Base-by-base conservation (phyloP, 805 yeast species). In the Nakazawaea ernobii region DNA sequence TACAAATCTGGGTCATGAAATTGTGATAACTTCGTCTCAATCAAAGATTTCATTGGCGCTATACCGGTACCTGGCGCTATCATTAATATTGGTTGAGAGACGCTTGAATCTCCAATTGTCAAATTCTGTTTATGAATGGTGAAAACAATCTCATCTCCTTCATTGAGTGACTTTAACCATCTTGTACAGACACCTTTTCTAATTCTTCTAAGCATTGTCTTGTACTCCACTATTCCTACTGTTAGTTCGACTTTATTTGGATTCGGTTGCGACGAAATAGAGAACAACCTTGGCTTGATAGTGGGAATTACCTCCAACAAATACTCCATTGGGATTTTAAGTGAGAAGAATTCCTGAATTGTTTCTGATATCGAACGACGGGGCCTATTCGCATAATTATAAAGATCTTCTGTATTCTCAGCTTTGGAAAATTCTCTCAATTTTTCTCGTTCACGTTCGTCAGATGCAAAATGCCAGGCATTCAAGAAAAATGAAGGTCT, bases 61-160 rank as follows among this genome's bases (percentile, higher is more conserved):
- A 94, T 71, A 2, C 99, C 99, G 0, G 98, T 95, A 3, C 99
- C 99, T 0, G 99, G 95, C 1, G 92, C 84, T 4, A 92, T 73
- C 76, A 92, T 69, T 3, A 94, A 66, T 26, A 86, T 65, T 0
- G 96, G 86, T 2, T 51, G 59, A 4, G 59, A 52, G 2, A 42
- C 37, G 4, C 8, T 8, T 3, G 53, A 28, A 61, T 39, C 49
- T 11, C 36, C 51, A 11, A 75, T 66, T 36, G 63, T 63, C 39
- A 80, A 52, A 11, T 69, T 62, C 52, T 82, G 77, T 29, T 65
- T 61, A 48, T 75, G 74, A 8, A 84, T 52, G 26, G 78, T 73
- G 51, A 77, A 81, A 11, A 77, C 65, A 1, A 91, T 57, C 6
- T 63, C 52, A 52, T 79, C 85, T 1, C 79, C 80, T 0, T 49